Conservation (phyloP, 306 rosid species). For the Hippophae tibetana region DNA sequence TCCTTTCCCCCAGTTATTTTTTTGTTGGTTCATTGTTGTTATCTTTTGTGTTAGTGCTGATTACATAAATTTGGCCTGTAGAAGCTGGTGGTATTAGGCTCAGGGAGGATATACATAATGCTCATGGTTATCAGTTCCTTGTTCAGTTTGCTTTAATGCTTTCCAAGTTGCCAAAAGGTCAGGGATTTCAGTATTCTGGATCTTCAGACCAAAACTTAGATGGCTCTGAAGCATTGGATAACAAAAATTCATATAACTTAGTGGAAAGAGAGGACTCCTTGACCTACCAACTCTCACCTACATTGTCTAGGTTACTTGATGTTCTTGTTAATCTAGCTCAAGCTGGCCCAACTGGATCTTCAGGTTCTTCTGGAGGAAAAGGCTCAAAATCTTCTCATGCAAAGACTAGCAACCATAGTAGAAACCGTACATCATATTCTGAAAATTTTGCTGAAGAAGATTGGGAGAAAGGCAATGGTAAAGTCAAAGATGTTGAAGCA, state of each 20-base stretch:
- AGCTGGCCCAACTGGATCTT: constrained; percentile 69
- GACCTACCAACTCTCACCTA: constrained; percentile 52
- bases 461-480: constrained; percentile 82
- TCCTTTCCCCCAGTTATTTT: background rate
- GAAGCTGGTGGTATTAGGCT: constrained; percentile 81
- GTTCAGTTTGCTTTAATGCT: constrained; percentile 86
- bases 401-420: constrained; percentile 55
- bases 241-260: constrained; percentile 25
- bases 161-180: constrained; percentile 48
- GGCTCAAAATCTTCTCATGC: constrained; percentile 56
- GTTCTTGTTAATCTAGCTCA: constrained; percentile 92
- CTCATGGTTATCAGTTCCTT: constrained; percentile 97
- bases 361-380: constrained; percentile 43
- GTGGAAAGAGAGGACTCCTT: constrained; percentile 43
- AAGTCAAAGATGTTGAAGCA: constrained; percentile 98
- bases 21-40: too few species aligned
- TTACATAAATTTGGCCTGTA: constrained; percentile 38
- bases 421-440: constrained; percentile 60
- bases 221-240: constrained; percentile 28
- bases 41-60: constrained; percentile 25
- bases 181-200: constrained; percentile 50
- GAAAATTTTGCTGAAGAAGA: constrained; percentile 67
- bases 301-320: constrained; percentile 86
- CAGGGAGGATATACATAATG: constrained; percentile 96
- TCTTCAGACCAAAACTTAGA: constrained; percentile 40